Conservation (phyloP, 2,329 filamentous ascomycete species). For the Sodiomyces alkalinus region DNA sequence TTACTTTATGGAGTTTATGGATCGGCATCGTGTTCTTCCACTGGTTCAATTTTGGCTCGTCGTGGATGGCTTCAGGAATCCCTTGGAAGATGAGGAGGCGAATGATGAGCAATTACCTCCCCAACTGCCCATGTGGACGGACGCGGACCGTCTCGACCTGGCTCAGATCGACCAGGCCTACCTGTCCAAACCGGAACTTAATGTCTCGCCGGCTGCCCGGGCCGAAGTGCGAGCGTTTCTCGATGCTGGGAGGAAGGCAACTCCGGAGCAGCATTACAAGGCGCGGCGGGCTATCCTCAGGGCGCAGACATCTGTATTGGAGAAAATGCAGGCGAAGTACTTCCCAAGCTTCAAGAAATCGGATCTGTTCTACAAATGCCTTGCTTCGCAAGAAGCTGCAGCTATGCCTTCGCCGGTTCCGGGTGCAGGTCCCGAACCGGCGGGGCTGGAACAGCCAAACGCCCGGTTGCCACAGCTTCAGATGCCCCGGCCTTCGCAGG, state of each 20-base stretch:
- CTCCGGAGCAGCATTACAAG: slow-evolving; percentile 64
- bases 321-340: slow-evolving; percentile 68
- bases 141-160: slow-evolving; percentile 74
- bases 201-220: slow-evolving; percentile 55
- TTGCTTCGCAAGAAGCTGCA: slow-evolving; percentile 69
- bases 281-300: slow-evolving; percentile 69
- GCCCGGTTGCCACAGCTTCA: too few relatives aligned
- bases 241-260: slow-evolving; percentile 59
- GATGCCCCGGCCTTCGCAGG: slow-evolving; percentile 14
- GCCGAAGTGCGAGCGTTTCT: slow-evolving; percentile 64
- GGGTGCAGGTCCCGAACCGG: too few relatives aligned
- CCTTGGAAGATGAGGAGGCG: slow-evolving; percentile 67
- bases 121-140: slow-evolving; percentile 55
- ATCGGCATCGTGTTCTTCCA: slow-evolving; percentile 71
- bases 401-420: slow-evolving; percentile 3
- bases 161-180: slow-evolving; percentile 88
- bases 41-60: slow-evolving; percentile 97
- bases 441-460: too few relatives aligned
- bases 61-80: slow-evolving; percentile 89
- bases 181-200: slow-evolving; percentile 65
- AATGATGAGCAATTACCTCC: slow-evolving; percentile 51
- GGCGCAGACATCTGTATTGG: slow-evolving; percentile 69
- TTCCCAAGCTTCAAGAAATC: slow-evolving; percentile 83
- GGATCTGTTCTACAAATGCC: slow-evolving; percentile 89
- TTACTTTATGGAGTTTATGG: slow-evolving; percentile 99